A percentile compares a stretch with the other conserved stretches of the same genome.
phyloP scores from a whole-genome alignment of 805 yeast species.

The Zygotorulaspora danielsina region DNA sequence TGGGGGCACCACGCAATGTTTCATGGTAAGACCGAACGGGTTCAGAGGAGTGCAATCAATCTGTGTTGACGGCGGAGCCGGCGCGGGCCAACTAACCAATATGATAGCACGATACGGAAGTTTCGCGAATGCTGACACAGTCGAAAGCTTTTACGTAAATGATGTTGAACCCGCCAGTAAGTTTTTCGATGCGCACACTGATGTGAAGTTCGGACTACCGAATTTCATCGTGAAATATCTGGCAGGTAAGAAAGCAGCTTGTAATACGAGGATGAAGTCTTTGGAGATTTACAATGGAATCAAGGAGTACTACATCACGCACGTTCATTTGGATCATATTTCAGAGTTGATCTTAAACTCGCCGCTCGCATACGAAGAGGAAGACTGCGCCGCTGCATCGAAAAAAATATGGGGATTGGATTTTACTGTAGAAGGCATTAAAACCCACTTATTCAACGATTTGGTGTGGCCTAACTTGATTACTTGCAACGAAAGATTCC shows the following conservation, averaged over 20 bases:
- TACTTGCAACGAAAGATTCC: constrained; percentile 26
- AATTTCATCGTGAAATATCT: constrained; percentile 11
- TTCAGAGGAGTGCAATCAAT: constrained; percentile 38
- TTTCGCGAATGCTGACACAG: constrained; percentile 3
- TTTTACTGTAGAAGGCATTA: constrained; percentile 49
- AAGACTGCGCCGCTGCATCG: constrained; percentile 30
- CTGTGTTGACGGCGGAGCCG: constrained; percentile 78
- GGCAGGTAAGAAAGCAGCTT: constrained; percentile 8
- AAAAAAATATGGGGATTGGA: constrained; percentile 52
- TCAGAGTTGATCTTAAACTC: constrained; percentile 66
- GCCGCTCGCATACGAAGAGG: constrained; percentile 39
- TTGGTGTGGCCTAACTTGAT: constrained; percentile 71
- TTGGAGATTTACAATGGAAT: constrained; percentile 37
- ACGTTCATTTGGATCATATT: constrained; percentile 82
- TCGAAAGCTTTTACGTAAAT: constrained; percentile 24
- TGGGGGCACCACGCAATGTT: constrained; percentile 64
- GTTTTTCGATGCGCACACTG: constrained; percentile 15
- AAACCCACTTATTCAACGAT: constrained; percentile 63
- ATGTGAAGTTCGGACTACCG: constrained; percentile 20
- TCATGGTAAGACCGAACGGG: constrained; percentile 55
- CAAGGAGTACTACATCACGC: constrained; percentile 57
- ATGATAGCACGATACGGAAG: constrained; percentile 23
- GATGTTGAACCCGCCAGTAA: constrained; percentile 21
- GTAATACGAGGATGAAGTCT: constrained; percentile 31
- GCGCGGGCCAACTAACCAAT: constrained; percentile 53